Base-by-base conservation (phyloP, 768 basidiomycete species). In the Polyporus arcularius region DNA sequence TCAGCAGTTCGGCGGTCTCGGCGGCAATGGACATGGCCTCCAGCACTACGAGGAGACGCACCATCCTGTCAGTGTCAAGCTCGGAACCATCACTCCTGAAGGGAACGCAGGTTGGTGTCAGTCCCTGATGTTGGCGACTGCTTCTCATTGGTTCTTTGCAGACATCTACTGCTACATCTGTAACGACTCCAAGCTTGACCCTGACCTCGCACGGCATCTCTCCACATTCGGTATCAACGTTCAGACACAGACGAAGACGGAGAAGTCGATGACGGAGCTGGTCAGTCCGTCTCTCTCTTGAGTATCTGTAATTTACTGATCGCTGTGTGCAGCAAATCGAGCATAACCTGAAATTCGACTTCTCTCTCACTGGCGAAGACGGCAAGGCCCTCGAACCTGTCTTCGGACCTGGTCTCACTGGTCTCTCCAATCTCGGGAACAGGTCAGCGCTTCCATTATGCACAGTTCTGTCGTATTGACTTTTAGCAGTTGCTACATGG, bases 41-140 rank as follows among this genome's bases (percentile, higher is more conserved):
- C 71, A 76, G 10, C 97, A 99, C 70, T 96, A 79, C 53, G 71
- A 88, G 48, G 77, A 82, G 46, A 87, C 88, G 0, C 78, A 80
- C 0, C 97, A 99, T 68, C 82, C 86, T 0, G 82, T 95, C 21
- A 89, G 89, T 56, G 95, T 98, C 38, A 99, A 98, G 72, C 79
- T 98, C 0, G 97, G 97, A 0, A 98, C 96, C 0, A 97, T 99
- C 65, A 96, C 96, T 1, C 92, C 97, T 0, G 96, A 98, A 69
- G 96, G 96, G 2, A 83, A 79, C 1, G 96, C 92, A 58, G 94
- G 94, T 92, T 53, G 31, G 85, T 73, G 11, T 40, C 12, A 31
- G 40, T 14, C 9, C 59, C 1, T n/a, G 10, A 42, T 16, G 32
- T 39, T 55, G 41, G 5, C 30, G n/a, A n/a, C 7, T 6, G 5